Conservation (phyloP, 2,329 filamentous ascomycete genomes). For the Apiospora pterosperma region DNA sequence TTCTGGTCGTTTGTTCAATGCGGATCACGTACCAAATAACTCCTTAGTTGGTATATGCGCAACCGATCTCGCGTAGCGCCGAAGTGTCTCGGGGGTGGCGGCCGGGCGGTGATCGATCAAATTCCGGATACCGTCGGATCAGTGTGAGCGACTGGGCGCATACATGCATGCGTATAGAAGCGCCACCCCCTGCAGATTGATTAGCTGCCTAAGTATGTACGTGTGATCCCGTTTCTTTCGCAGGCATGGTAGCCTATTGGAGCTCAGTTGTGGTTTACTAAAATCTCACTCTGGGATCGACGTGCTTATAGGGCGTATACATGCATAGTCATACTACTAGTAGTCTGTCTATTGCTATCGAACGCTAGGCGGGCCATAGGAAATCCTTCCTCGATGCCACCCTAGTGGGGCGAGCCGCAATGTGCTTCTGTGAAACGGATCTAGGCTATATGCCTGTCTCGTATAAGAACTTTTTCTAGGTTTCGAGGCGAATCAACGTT, state of each 20-base stretch:
- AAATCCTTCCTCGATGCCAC: too few relatives aligned
- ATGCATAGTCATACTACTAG: neutral
- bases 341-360: neutral
- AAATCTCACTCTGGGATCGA: neutral
- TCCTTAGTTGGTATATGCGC: neutral
- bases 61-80: neutral
- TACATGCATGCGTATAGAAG: too few relatives aligned
- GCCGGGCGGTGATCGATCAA: neutral
- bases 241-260: neutral
- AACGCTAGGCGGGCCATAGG: neutral
- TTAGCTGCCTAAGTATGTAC: neutral
- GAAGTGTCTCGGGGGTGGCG: neutral
- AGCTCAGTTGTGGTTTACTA: neutral
- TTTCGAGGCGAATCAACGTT: too few relatives aligned
- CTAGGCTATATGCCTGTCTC: too few relatives aligned
- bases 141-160: too few relatives aligned
- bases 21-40: neutral
- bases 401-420: too few relatives aligned
- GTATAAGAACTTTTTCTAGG: too few relatives aligned
- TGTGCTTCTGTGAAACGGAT: too few relatives aligned
- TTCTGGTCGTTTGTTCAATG: neutral
- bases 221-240: neutral
- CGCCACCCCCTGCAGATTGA: neutral
- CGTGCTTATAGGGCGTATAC: neutral
- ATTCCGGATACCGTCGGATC: neutral